A percentile compares a stretch with the other conserved stretches of the same genome.
Conservation (phyloP, 1,284 basidiomycete species). For the Chalciporus sp. region DNA sequence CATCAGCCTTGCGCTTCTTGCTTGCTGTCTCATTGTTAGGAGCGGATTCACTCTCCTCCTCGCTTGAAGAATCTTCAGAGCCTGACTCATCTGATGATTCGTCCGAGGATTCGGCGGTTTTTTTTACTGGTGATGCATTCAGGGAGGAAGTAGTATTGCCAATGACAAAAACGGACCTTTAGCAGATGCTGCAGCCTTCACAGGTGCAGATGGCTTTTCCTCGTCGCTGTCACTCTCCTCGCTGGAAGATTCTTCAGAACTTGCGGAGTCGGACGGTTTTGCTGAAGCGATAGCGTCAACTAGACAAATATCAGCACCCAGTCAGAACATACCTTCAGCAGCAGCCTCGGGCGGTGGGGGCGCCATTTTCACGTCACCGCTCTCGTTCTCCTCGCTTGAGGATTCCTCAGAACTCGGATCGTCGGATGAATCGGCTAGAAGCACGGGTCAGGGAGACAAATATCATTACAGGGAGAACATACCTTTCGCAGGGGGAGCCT, state of each 20-base stretch:
- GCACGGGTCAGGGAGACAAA: too few species aligned
- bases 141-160: neutral
- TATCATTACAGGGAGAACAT: neutral
- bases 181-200: neutral
- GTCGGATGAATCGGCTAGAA: neutral
- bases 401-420: neutral
- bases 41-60: constrained; percentile 41
- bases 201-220: neutral
- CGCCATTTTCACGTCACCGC: neutral
- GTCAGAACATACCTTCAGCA: neutral
- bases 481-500: constrained; percentile 19
- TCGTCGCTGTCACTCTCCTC: neutral
- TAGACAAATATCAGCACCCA: neutral
- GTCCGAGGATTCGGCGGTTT: too few species aligned
- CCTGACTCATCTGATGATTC: too few species aligned
- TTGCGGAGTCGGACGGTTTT: neutral
- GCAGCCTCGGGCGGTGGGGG: neutral
- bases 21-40: constrained; percentile 23
- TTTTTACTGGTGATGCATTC: neutral
- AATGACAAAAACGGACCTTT: neutral
- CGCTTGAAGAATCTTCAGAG: constrained; percentile 4
- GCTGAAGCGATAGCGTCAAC: neutral
- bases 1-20: constrained; percentile 88
- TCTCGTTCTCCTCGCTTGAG: neutral
- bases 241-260: neutral